Evolutionary conservation across 1,284 basidiomycete genomes (phyloP), one percentile per base, ranked within the genome.

Genomic region (Microbotryum silenes-acaulis): DNA sequence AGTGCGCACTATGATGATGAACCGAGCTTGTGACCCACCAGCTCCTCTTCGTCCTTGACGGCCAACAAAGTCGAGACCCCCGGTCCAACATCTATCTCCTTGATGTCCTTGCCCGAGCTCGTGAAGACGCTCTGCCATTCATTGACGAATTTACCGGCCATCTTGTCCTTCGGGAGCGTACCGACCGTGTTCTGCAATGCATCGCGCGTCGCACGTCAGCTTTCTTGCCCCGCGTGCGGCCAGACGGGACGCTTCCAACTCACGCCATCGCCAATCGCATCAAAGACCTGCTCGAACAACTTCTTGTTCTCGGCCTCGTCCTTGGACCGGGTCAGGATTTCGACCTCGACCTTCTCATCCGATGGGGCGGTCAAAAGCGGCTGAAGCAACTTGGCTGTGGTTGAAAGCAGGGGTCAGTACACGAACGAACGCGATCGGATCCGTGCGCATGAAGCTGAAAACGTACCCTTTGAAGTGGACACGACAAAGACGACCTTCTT

Each of bases 1-100:
- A 18, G 16, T 42, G 37, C 37, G 42, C 20, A n/a, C 47, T 54
- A 3, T 37, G 57, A 49, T 21, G 20, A 14, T 16, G 47, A 20
- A 20, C 47, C 14, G 20, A 7, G 47, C 21, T 21, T 49, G 47
- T 18, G 37, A 78, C 87, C 66, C 68, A 91, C 91, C 60, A 92
- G 73, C 74, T 97, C 94, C 37, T 96, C 90, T 18, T 85, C 84
- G 70, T 97, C 93, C 76, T 97, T 97, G 31, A 86, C 82, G 0
- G 88, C 85, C 79, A 96, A 84, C 56, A 91, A 79, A 0, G 85
- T 78, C 0, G 91, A 88, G 20, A 97, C 77, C 0, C 87, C 83
- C 3, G 83, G 77, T 0, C 84, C 80, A 72, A 94, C 87, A 72
- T 97, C 93, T 31, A 88, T 79, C 29, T 85, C 74, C 67, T 92